These are phyloP conservation scores for Rhodotorula sphaerocarpa DNA, from an alignment of 768 basidiomycete species.

Conservation along the genomic window DNA sequence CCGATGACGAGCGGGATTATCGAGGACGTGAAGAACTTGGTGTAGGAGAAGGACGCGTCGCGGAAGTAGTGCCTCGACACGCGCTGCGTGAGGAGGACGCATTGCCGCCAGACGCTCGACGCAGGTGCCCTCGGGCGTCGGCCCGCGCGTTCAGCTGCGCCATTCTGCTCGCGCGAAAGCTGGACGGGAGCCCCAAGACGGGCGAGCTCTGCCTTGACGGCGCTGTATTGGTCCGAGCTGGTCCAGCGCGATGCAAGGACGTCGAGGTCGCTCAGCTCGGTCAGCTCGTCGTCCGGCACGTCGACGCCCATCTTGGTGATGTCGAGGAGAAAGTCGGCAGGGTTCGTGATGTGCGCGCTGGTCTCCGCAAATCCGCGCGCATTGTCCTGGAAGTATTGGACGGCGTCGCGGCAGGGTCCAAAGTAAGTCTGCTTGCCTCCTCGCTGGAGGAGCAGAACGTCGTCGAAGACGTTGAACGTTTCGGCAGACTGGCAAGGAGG, in stretches of 20 bases:
- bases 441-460: conserved; percentile 51
- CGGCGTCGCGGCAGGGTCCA: conserved; percentile 53
- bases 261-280: conserved; percentile 15
- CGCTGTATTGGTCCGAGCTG: conserved; percentile 32
- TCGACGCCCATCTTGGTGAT: conserved; percentile 25
- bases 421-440: conserved; percentile 72
- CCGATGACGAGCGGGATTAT: conserved; percentile 37
- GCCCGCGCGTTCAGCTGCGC: neutral
- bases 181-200: conserved; percentile 13
- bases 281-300: conserved; percentile 27
- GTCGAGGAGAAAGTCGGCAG: conserved; percentile 34
- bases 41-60: conserved; percentile 46
- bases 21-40: conserved; percentile 42
- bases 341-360: conserved; percentile 13
- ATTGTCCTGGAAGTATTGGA: conserved; percentile 54
- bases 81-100: conserved; percentile 37
- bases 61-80: conserved; percentile 46
- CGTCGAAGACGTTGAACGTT: conserved; percentile 54
- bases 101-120: conserved; percentile 37
- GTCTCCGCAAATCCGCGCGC: neutral
- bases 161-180: too few species aligned
- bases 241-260: conserved; percentile 16
- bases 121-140: conserved; percentile 34
- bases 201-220: conserved; percentile 40
- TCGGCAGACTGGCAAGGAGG: conserved; percentile 48